A percentile compares a stretch with the other conserved stretches of the same genome.
phyloP scores from a whole-genome alignment of 345 rosid genomes.

The Chamaenerion angustifolium region DNA sequence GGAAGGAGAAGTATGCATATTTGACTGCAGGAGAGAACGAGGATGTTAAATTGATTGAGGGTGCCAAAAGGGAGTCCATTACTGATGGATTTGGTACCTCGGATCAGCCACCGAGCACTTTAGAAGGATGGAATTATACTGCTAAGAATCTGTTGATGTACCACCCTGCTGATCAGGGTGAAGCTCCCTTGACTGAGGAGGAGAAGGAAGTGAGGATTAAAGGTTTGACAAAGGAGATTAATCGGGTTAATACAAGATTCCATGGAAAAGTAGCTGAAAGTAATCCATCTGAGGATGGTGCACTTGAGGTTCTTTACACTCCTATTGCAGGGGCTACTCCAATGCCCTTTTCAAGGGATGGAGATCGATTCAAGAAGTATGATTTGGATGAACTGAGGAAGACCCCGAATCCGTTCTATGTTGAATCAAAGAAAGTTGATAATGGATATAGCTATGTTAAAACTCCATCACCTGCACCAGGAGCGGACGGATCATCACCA shows the following conservation, averaged over 20 bases:
- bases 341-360: conserved; percentile 46
- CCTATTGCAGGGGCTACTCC: conserved; percentile 74
- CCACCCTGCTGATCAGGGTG: conserved; percentile 83
- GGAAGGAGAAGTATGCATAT: conserved; percentile 62
- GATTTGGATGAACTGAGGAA: conserved; percentile 84
- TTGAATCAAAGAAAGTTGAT: conserved; percentile 65
- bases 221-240: conserved; percentile 74
- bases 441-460: conserved; percentile 80
- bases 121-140: conserved; percentile 79
- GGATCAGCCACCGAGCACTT: conserved; percentile 74
- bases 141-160: conserved; percentile 94
- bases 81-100: conserved; percentile 96
- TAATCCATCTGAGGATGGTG: conserved; percentile 71
- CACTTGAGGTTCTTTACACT: conserved; percentile 64
- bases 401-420: conserved; percentile 69
- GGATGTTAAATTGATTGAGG: conserved; percentile 33
- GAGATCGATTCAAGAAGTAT: conserved; percentile 68
- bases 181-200: conserved; percentile 67
- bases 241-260: conserved; percentile 51
- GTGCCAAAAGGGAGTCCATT: conserved; percentile 51
- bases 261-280: conserved; percentile 83
- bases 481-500: conserved; percentile 66
- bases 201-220: conserved; percentile 53
- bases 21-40: conserved; percentile 50
- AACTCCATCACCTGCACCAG: conserved; percentile 96